Base-by-base conservation (phyloP, 2,329 filamentous ascomycete species). In the Helminthosporium solani region DNA sequence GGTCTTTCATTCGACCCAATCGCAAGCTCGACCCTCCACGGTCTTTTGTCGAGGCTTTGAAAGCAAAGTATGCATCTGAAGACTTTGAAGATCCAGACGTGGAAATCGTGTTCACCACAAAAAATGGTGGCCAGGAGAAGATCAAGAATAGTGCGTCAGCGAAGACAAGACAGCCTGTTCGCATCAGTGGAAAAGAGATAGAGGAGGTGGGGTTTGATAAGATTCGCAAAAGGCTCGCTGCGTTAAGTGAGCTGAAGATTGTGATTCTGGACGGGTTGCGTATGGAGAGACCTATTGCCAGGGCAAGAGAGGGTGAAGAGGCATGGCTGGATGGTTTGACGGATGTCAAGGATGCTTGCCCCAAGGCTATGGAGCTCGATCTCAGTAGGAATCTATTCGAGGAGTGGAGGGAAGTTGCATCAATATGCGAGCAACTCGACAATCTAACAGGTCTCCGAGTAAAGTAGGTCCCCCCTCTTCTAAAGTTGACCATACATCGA, bases 131-230 rank as follows among this genome's bases (percentile, higher is more conserved):
- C 15, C 50, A 53, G 31, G 34, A 33, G 7, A 27, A 47, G 14
- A 60, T 61, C 14, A 54, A 38, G 8, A 54, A 53, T 16, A 48
- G 57, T n/a, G 48, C 53, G 7, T 41, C 58, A 11, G 39, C 49
- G 7, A 56, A 45, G 14, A 37, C 42, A 12, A 60, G 61, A 7
- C 76, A 78, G 40, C 76, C 82, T 39, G 86, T 95, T 52, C 73
- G 86, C 78, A 78, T 95, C 76, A 73, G 88, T 71, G 78, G 80
- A 30, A 97, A 97, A 71, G 81, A 91, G 15, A 92, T 89, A 4
- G 87, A 97, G 72, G 92, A 97, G 72, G 83, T 97, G 27, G 94
- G 94, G 23, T 97, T 97, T 58, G 90, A 95, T 57, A 96, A 96
- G 76, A 89, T 96, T 56, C 83, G 87, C 34, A 80, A 80, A 55